Conservation (phyloP, 2,329 filamentous ascomycete genomes). For the Cytospora leucostoma region DNA sequence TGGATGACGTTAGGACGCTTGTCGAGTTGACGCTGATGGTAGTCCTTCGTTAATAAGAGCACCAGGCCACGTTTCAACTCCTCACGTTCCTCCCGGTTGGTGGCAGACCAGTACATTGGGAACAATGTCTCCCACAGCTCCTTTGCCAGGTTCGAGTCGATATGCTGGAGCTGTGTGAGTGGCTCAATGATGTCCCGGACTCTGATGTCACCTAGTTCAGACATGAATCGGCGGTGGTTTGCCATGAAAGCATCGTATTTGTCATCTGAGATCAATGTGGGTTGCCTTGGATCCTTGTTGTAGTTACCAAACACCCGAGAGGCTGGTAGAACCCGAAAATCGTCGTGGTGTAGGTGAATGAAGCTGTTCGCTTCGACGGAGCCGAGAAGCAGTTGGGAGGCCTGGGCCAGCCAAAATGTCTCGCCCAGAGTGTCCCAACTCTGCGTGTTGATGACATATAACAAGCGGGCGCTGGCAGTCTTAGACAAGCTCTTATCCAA, state of each 20-base stretch:
- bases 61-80: slow-evolving; percentile 92
- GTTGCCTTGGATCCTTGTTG: slow-evolving; percentile 65
- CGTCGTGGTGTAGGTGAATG: slow-evolving; percentile 77
- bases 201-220: slow-evolving; percentile 81
- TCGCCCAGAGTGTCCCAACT: slow-evolving; percentile 97
- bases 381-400: slow-evolving; percentile 88
- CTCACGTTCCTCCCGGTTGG: slow-evolving; percentile 81
- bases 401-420: slow-evolving; percentile 96
- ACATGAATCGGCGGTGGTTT: slow-evolving; percentile 79
- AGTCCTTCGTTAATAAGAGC: slow-evolving; percentile 89
- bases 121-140: slow-evolving; percentile 91
- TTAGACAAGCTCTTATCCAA: slow-evolving; percentile 95
- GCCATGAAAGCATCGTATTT: slow-evolving; percentile 78
- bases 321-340: slow-evolving; percentile 76
- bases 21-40: slow-evolving; percentile 90
- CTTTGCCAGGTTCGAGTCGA: slow-evolving; percentile 78
- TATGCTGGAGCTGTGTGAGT: slow-evolving; percentile 87
- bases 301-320: slow-evolving; percentile 75
- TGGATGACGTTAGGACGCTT: slow-evolving; percentile 95
- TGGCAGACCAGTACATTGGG: slow-evolving; percentile 89
- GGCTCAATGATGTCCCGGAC: slow-evolving; percentile 88
- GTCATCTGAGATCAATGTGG: slow-evolving; percentile 75
- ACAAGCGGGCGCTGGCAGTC: slow-evolving; percentile 82
- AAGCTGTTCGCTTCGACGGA: slow-evolving; percentile 83
- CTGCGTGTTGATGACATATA: slow-evolving; percentile 86